Base-by-base conservation (phyloP, 495 filamentous ascomycete species). In the Peziza echinospora region DNA sequence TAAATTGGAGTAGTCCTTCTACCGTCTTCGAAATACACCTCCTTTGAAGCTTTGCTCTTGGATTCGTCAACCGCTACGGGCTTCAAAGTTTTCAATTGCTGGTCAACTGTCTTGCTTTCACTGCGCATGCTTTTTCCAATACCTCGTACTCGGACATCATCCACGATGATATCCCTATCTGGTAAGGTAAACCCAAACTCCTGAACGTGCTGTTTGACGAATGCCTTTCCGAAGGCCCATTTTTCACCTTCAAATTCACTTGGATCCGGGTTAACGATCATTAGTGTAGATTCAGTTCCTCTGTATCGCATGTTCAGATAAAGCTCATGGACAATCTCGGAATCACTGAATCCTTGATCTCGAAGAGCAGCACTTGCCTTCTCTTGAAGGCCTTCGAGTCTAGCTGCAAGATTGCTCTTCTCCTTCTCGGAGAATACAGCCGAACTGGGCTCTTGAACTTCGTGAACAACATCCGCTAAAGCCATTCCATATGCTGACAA, bases 401-500 rank as follows among this genome's bases (percentile, higher is more conserved):
- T 72, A 13, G 43, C 50, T 51, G 67, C 68, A 1, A 81, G 64
- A 1, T 65, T 65, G 0, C 66, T 52, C 13, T 75, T 67, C 17
- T 70, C 69, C 22, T 67, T 47, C n/a, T 75, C 71, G 7, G 63
- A 62, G 78, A 82, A 87, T 2, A 82, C 71, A n/a, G 72, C 73
- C 3, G 84, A 89, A 39, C 84, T 83, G 5, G 89, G 89, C 53
- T 87, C 84, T 54, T 94, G 86, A 26, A 75, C 68, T 62, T 97
- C 89, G 43, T 93, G 81, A 10, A 94, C 87, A 0, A 93, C 85
- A 57, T 97, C 87, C 5, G 89, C 89, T 21, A 97, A 62, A 2
- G 84, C 84, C 87, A 97, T 94, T 13, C 89, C 89, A 52, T 94
- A 97, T 2, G 89, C 89, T 0, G 85, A 93, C 0, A 97, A 70